phyloP scores from a whole-genome alignment of 2,329 filamentous ascomycete species.

The Ophiostoma montium region DNA sequence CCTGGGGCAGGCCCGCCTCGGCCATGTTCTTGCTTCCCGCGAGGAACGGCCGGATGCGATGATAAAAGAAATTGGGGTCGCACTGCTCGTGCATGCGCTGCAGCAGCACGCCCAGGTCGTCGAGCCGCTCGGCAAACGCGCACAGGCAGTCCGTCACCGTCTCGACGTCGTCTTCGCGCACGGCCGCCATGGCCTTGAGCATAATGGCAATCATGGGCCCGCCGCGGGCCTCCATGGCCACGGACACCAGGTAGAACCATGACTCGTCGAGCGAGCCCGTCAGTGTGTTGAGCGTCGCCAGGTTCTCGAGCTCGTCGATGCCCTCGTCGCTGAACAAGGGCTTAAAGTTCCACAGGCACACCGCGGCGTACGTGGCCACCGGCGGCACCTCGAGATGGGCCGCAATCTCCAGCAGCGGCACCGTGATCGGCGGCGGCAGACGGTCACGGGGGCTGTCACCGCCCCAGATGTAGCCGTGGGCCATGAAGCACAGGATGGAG shows the following conservation, averaged over 20 bases:
- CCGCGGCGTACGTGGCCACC: constrained; percentile 83
- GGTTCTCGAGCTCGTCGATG: constrained; percentile 72
- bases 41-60: constrained; percentile 89
- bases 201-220: constrained; percentile 79
- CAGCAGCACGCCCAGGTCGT: constrained; percentile 66
- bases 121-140: constrained; percentile 71
- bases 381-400: constrained; percentile 71
- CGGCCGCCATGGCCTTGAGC: constrained; percentile 74
- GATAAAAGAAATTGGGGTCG: constrained; percentile 87
- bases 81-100: constrained; percentile 91
- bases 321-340: constrained; percentile 73
- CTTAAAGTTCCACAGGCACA: constrained; percentile 95
- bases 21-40: constrained; percentile 96
- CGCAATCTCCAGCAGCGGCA: constrained; percentile 68
- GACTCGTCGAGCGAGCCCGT: constrained; percentile 93
- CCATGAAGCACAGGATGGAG: constrained; percentile 76
- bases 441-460: constrained; percentile 64
- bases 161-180: constrained; percentile 51
- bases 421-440: constrained; percentile 67
- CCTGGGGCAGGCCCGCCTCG: constrained; percentile 77
- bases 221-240: constrained; percentile 87
- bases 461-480: constrained; percentile 94
- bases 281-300: constrained; percentile 78
- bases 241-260: constrained; percentile 95
- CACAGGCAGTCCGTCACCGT: constrained; percentile 66